These are phyloP conservation scores for Umbellularia californica DNA, from an alignment of 164 flowering plant species.

Conservation along the genomic window DNA sequence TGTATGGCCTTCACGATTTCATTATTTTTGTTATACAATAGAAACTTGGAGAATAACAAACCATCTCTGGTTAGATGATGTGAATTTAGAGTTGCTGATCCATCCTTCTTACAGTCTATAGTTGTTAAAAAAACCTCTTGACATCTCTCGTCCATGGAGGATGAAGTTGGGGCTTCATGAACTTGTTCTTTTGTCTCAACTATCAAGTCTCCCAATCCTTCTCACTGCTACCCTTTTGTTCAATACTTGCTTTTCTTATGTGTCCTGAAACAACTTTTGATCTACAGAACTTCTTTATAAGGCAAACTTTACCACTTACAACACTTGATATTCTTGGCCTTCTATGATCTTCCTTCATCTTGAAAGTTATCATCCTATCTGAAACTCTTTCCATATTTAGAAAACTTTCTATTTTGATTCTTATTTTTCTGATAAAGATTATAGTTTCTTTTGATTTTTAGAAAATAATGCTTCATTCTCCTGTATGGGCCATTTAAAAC, in stretches of 20 bases:
- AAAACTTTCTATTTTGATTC: background rate
- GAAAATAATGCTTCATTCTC: no score
- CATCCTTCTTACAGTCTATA: background rate
- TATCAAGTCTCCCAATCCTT: background rate
- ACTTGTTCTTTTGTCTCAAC: background rate
- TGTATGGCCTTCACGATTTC: background rate
- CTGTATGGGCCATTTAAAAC: background rate
- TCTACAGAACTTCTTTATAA: background rate
- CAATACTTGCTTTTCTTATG: background rate
- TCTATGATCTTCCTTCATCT: background rate
- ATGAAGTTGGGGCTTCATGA: background rate
- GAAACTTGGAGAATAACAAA: background rate
- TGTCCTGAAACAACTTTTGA: background rate
- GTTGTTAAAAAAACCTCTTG: background rate
- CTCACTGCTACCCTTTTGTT: background rate
- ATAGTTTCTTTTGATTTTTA: no score
- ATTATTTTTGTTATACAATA: background rate
- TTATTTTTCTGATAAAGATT: background rate
- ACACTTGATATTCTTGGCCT: background rate
- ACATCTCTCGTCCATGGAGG: background rate
- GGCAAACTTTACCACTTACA: background rate
- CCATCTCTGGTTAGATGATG: background rate
- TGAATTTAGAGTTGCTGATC: background rate
- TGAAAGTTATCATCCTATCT: background rate
- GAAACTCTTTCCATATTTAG: background rate